phyloP scores from a whole-genome alignment of 129 eudicot genomes.

The Centaurea solstitialis region DNA sequence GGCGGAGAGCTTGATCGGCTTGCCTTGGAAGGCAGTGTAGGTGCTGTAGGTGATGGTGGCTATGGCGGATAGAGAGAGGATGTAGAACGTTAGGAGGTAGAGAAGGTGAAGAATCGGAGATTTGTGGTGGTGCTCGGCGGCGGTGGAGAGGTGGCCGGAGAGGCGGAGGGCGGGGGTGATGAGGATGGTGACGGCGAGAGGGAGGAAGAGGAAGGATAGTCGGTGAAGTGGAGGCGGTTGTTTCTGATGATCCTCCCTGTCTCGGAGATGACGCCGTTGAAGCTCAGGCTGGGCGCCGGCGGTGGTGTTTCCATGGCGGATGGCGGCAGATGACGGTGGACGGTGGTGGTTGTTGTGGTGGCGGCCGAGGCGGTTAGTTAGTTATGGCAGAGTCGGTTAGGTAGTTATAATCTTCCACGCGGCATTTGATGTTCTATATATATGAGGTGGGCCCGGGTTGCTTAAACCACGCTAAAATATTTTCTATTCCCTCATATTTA shows the following conservation, averaged over 20 bases:
- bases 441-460: no score
- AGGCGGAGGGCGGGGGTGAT: conserved; percentile 31
- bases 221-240: conserved; percentile 58
- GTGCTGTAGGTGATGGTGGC: conserved; percentile 56
- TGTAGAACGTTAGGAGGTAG: conserved; percentile 21
- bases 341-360: background rate
- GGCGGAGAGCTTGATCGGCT: conserved; percentile 48
- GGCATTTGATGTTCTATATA: no score
- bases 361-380: no score
- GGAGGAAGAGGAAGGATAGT: conserved; percentile 59
- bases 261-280: conserved; percentile 44
- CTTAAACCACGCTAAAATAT: no score
- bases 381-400: no score
- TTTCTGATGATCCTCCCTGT: conserved; percentile 40
- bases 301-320: conserved; percentile 6
- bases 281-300: conserved; percentile 23
- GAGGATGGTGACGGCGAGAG: conserved; percentile 42
- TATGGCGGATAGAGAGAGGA: conserved; percentile 44
- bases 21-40: conserved; percentile 49
- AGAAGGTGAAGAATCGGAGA: conserved; percentile 24
- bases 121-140: background rate
- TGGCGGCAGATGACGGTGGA: conserved; percentile 22
- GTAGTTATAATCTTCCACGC: no score
- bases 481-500: no score
- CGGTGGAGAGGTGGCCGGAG: conserved; percentile 4